Conservation (phyloP, 139 green algal species). For the Zygnema circumcarinatum region DNA sequence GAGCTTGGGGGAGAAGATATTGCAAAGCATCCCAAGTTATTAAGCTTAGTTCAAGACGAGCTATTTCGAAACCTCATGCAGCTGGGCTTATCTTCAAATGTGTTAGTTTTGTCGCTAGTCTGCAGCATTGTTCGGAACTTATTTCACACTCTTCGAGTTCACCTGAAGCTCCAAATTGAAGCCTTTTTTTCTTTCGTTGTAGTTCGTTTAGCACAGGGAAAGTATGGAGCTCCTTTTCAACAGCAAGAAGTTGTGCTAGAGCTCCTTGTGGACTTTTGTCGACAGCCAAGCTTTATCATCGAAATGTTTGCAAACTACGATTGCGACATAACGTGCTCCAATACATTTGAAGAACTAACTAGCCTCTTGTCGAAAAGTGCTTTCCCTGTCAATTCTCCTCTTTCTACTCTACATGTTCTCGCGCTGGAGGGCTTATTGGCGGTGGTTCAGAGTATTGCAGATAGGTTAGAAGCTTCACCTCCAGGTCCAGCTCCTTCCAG, state of each 20-base stretch:
- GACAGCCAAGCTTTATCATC: conserved; percentile 83
- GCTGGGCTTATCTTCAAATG: conserved; percentile 58
- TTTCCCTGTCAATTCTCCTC: conserved; percentile 77
- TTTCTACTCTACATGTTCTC: conserved; percentile 80
- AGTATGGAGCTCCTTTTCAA: conserved; percentile 38
- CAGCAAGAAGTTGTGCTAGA: conserved; percentile 90
- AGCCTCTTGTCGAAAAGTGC: conserved; percentile 67
- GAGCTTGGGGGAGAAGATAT: conserved; percentile 50
- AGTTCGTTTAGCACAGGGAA: conserved; percentile 83
- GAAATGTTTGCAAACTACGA: conserved; percentile 91
- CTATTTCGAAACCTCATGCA: conserved; percentile 70
- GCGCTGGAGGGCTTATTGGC: conserved; percentile 87
- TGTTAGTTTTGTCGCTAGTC: conserved; percentile 65
- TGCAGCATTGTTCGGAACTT: conserved; percentile 64
- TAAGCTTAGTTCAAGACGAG: conserved; percentile 75
- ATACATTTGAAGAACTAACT: conserved; percentile 79
- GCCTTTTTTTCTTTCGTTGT: conserved; percentile 80
- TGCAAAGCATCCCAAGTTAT: conserved; percentile 66
- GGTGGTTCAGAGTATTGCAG: conserved; percentile 72
- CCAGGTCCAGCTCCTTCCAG: neutral
- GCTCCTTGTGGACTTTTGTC: conserved; percentile 88
- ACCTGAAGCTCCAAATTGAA: conserved; percentile 86
- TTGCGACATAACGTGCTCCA: conserved; percentile 76
- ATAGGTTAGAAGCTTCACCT: neutral
- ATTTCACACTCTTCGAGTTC: conserved; percentile 76